Conservation (phyloP, 257 asterid genomes). For the Scutellaria galericulata region DNA sequence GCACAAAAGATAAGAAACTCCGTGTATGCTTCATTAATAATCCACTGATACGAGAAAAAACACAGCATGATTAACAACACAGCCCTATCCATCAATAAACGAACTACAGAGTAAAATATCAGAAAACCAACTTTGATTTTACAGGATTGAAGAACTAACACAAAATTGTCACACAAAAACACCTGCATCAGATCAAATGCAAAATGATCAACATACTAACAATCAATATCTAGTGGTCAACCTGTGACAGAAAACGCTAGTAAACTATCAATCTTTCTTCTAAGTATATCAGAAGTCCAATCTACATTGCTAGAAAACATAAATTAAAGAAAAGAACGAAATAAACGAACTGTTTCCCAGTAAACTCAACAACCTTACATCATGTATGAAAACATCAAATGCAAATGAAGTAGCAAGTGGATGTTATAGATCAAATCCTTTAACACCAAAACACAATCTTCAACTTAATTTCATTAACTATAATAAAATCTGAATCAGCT, state of each 20-base stretch:
- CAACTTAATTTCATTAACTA: not conserved
- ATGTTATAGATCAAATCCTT: constrained; percentile 5
- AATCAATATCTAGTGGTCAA: constrained; percentile 5
- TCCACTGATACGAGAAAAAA: not conserved
- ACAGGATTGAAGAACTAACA: not conserved
- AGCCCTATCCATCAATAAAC: not conserved
- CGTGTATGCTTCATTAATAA: not conserved
- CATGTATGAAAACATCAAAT: not conserved
- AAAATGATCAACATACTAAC: not conserved
- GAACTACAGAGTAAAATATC: not conserved
- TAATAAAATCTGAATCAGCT: not conserved
- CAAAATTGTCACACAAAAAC: constrained; percentile 5
- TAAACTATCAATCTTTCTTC: not conserved
- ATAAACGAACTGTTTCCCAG: not conserved
- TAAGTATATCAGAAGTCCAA: constrained; percentile 1
- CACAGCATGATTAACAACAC: not conserved
- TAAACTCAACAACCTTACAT: no score
- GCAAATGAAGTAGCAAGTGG: not conserved
- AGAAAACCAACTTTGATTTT: not conserved
- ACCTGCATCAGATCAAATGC: not conserved
- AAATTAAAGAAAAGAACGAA: not conserved
- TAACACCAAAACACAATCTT: not conserved
- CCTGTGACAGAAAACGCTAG: not conserved
- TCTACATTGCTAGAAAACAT: not conserved
- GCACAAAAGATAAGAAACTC: not conserved